Evolutionary conservation across 495 filamentous ascomycete genomes (phyloP).

Genomic region (Penicilliopsis zonata): DNA sequence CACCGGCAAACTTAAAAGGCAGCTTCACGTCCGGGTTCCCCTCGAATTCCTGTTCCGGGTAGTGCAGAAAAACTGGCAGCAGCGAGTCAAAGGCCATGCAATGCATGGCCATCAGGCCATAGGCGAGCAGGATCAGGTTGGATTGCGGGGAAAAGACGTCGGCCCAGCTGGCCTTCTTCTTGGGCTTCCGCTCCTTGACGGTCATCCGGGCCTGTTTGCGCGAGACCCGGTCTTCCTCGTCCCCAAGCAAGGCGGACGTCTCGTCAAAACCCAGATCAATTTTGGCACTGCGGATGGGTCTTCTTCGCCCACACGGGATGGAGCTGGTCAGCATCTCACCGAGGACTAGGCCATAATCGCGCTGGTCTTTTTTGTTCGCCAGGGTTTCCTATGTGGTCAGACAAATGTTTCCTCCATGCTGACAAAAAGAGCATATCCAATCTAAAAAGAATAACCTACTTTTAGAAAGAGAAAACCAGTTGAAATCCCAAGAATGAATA

Average conservation of each 20-base stretch:
- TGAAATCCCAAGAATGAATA: constrained; percentile 63
- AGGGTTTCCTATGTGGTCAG: constrained; percentile 52
- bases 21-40: constrained; percentile 46
- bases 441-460: constrained; percentile 10
- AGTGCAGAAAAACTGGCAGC: constrained; percentile 72
- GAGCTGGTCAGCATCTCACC: constrained; percentile 36
- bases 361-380: constrained; percentile 44
- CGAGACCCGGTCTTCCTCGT: constrained; percentile 2
- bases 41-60: constrained; percentile 41
- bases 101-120: constrained; percentile 65
- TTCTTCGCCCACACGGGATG: constrained; percentile 12
- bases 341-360: constrained; percentile 58
- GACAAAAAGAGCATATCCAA: no score
- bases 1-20: constrained; percentile 69
- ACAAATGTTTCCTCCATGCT: no score
- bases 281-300: constrained; percentile 6
- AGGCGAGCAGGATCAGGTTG: constrained; percentile 59
- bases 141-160: constrained; percentile 68
- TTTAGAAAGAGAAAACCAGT: constrained; percentile 62
- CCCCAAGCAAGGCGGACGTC: constrained; percentile 20
- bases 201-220: background rate
- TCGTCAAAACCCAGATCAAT: constrained; percentile 29
- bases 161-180: constrained; percentile 36
- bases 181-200: constrained; percentile 6
- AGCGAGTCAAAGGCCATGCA: constrained; percentile 70